A percentile compares a stretch with the other conserved stretches of the same genome.
Conservation (phyloP, 345 rosid species). For the Gossypium mustelinum region DNA sequence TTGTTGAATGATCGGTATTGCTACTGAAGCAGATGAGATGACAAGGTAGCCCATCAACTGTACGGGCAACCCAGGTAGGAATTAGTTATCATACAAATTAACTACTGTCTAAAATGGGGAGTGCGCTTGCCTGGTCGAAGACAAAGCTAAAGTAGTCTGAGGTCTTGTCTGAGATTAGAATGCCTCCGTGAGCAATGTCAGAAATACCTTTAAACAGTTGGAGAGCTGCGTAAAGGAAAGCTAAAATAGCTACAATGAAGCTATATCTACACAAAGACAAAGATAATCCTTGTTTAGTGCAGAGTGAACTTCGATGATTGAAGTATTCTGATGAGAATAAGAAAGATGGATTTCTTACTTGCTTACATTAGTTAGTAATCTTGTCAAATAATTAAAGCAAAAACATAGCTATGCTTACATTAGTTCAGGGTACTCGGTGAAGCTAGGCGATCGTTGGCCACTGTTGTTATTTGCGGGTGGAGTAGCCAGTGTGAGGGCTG, state of each 20-base stretch:
- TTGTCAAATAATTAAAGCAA: background rate
- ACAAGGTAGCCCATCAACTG: constrained; percentile 64
- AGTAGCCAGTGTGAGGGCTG: constrained; percentile 56
- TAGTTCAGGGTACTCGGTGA: constrained; percentile 46
- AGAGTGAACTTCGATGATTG: background rate
- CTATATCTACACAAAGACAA: constrained; percentile 47
- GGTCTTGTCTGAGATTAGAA: constrained; percentile 54
- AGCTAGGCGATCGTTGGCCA: constrained; percentile 33
- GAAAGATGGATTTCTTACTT: background rate
- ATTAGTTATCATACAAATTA: constrained; percentile 7
- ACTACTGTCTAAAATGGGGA: background rate
- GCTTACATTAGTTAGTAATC: background rate
- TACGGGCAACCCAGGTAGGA: background rate
- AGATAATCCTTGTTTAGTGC: background rate
- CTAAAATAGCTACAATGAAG: constrained; percentile 43
- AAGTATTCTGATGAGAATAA: background rate
- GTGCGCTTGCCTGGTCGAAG: constrained; percentile 52
- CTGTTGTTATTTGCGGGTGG: constrained; percentile 26
- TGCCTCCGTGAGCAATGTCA: constrained; percentile 58
- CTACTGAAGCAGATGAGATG: constrained; percentile 57
- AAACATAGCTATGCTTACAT: constrained; percentile 38
- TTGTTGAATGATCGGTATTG: constrained; percentile 42
- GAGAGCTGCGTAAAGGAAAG: constrained; percentile 52
- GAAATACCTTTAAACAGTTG: constrained; percentile 71
- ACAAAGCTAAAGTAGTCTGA: constrained; percentile 65